Base-by-base conservation (phyloP, 1,284 basidiomycete species). In the Cryptococcus hybrid region DNA sequence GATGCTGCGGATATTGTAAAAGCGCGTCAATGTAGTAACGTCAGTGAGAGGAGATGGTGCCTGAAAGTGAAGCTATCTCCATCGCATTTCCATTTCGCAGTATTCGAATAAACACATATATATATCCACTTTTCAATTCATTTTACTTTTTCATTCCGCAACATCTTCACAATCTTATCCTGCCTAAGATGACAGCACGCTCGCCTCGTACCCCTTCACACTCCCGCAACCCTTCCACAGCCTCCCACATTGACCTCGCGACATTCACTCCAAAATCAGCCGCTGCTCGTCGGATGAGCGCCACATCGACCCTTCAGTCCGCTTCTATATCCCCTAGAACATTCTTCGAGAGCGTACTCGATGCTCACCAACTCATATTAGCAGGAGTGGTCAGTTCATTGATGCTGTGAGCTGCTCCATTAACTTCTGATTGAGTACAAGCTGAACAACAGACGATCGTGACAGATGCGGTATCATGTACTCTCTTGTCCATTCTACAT, bases 401-500 rank as follows among this genome's bases (percentile, higher is more conserved):
- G 8, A 65, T 71, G 49, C 39, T 69, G 68, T 70, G 53, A 57
- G 70, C 71, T 7, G n/a, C 30, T 24, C 24, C 24, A 24, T 24
- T 24, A 24, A 36, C 6, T 30, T 3, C 56, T 44, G 12, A 35
- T 40, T 47, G 24, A 36, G 6, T 24, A 37, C 13, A 24, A 36
- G 43, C 6, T 35, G 50, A 12, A 54, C 35, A 13, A 12, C 43
- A 52, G 40, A 52, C 45, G 44, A n/a, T 15, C 39, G 36, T 11
- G 24, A 15, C 48, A 76, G 73, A 30, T 52, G 58, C 53, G 74
- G 70, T 18, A 73, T 66, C 30, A 51, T 66, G 48, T 62, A 71
- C 70, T 87, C 88, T 5, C 72, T 86, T 49, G 70, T 88, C 67
- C 83, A 2, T 85, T 89, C 69, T 84, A 70, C 69, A 9, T 65